Conservation (phyloP, 164 flowering plant species). For the Annona cherimola region DNA sequence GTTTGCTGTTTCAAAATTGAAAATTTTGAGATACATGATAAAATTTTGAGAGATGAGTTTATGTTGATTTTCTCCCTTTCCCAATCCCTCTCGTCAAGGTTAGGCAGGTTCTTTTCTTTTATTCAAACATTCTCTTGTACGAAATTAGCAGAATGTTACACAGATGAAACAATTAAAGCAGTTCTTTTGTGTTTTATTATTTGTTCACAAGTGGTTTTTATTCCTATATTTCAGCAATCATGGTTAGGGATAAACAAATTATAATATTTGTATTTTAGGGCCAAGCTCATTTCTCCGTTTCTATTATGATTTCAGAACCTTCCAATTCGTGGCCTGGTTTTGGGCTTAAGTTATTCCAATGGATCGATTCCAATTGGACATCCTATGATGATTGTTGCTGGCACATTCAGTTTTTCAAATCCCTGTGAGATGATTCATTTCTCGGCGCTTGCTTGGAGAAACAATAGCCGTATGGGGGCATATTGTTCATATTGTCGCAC, state of each 20-base stretch:
- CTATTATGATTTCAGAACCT: not conserved
- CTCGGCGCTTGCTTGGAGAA: no score
- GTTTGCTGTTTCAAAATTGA: not conserved
- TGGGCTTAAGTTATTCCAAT: not conserved
- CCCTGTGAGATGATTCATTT: no score
- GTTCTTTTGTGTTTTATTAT: not conserved
- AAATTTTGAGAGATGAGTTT: not conserved
- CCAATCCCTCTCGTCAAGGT: not conserved
- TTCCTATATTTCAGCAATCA: no score
- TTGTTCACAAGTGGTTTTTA: no score
- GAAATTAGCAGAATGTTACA: not conserved
- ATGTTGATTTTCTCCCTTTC: not conserved
- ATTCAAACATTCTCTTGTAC: not conserved
- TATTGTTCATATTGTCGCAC: no score
- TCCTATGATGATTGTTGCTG: no score
- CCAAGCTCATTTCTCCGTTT: no score
- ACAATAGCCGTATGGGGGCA: no score
- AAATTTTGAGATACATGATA: not conserved
- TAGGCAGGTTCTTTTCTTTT: not conserved
- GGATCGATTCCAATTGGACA: not conserved
- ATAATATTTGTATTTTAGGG: no score
- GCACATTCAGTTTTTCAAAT: no score
- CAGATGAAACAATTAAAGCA: not conserved
- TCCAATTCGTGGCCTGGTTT: not conserved
- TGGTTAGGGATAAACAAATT: no score